These are phyloP conservation scores for Syncephalis plumigaleata DNA, from an alignment of 371 early-diverging fungal species.

Conservation along the genomic window DNA sequence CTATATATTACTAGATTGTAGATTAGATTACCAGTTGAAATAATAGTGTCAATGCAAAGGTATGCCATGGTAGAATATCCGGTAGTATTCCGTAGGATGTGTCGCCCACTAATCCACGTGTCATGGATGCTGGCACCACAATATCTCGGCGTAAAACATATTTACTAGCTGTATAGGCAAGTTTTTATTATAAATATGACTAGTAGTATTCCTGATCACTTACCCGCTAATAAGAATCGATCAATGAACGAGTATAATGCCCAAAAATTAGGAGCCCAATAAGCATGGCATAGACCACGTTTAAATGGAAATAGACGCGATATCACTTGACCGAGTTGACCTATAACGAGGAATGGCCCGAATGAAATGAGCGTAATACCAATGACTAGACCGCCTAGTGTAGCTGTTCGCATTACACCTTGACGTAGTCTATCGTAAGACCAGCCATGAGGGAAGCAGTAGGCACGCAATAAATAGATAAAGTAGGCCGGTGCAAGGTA, in stretches of 20 bases:
- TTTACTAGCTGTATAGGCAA: too few species aligned
- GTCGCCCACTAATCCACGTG: conserved; percentile 89
- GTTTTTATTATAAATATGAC: too few species aligned
- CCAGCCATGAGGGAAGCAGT: conserved; percentile 32
- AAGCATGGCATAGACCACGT: conserved; percentile 88
- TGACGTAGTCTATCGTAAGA: background rate
- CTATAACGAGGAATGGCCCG: conserved; percentile 56
- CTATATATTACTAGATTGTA: too few species aligned
- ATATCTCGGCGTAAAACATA: conserved; percentile 17
- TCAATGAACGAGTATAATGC: conserved; percentile 79
- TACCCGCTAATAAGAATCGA: conserved; percentile 39
- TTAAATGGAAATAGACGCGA: conserved; percentile 91
- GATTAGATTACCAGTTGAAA: conserved; percentile 52
- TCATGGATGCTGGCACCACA: conserved; percentile 38
- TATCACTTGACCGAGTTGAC: conserved; percentile 55
- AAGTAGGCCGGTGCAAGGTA: conserved; percentile 93
- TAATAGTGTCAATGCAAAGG: conserved; percentile 57
- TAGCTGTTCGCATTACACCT: conserved; percentile 19
- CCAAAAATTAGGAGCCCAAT: conserved; percentile 97
- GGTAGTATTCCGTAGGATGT: conserved; percentile 67
- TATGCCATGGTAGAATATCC: conserved; percentile 45
- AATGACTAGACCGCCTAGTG: conserved; percentile 44
- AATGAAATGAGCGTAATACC: conserved; percentile 58
- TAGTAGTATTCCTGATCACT: too few species aligned
- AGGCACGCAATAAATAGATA: conserved; percentile 68